Percentiles rank a stretch among this genome's conserved stretches.
These are phyloP conservation scores for Mycosarcoma maydis DNA, from an alignment of 1,284 basidiomycete genomes.

Conservation along the genomic window DNA sequence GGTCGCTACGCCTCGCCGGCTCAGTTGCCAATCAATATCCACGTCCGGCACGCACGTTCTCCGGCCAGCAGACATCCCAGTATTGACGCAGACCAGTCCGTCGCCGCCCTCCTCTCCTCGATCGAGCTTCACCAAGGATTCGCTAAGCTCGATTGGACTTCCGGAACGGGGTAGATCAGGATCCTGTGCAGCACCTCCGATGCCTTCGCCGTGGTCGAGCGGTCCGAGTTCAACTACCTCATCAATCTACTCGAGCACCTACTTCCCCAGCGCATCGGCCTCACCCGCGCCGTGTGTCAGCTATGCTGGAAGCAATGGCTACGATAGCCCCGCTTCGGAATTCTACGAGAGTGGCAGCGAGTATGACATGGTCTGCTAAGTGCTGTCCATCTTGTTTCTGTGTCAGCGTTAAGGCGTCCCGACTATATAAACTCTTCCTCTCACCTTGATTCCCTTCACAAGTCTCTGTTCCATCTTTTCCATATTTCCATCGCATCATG, in stretches of 20 bases:
- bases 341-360: constrained; percentile 65
- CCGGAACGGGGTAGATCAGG: constrained; percentile 13
- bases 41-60: background rate
- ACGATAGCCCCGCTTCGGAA: constrained; percentile 58
- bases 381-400: background rate
- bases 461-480: too few relatives aligned
- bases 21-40: constrained; percentile 23
- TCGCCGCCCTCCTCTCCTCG: constrained; percentile 36
- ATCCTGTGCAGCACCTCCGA: constrained; percentile 9
- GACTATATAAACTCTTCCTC: too few relatives aligned
- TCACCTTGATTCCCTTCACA: too few relatives aligned
- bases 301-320: constrained; percentile 48
- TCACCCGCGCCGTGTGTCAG: constrained; percentile 18
- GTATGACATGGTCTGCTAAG: constrained; percentile 55
- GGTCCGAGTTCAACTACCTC: constrained; percentile 23
- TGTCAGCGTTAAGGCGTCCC: too few relatives aligned
- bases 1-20: constrained; percentile 10
- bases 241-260: constrained; percentile 47
- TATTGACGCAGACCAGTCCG: constrained; percentile 41
- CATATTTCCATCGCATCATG: background rate
- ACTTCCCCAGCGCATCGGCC: constrained; percentile 24
- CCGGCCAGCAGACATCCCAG: constrained; percentile 18
- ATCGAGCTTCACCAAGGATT: background rate
- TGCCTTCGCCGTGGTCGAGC: constrained; percentile 34
- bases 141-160: background rate